Conservation (phyloP, 2,329 filamentous ascomycete genomes). For the Westerdykella sp. region DNA sequence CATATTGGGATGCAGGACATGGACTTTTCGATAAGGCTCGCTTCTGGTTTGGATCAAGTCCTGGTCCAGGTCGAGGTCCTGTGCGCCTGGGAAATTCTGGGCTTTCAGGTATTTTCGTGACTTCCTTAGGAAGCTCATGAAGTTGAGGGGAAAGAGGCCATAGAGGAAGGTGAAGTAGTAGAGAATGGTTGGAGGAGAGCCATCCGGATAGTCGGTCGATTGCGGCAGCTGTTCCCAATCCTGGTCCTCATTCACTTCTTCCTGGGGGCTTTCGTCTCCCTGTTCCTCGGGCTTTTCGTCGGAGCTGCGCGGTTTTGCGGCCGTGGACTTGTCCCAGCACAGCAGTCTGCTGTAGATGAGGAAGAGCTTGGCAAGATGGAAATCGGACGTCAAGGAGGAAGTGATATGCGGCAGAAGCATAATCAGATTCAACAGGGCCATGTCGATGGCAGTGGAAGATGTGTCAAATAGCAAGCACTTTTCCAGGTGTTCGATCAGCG, state of each 20-base stretch:
- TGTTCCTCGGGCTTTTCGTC: conserved; percentile 26
- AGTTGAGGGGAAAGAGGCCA: conserved; percentile 76
- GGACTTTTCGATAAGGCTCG: conserved; percentile 65
- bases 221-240: conserved; percentile 61
- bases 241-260: conserved; percentile 22
- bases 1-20: conserved; percentile 78
- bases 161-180: conserved; percentile 79
- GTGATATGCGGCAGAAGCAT: conserved; percentile 82
- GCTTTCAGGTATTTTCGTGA: conserved; percentile 72
- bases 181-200: conserved; percentile 58
- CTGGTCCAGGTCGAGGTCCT: conserved; percentile 72
- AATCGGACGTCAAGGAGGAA: conserved; percentile 55
- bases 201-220: conserved; percentile 50
- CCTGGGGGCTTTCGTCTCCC: conserved; percentile 35
- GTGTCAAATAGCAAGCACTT: conserved; percentile 71
- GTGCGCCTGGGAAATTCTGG: conserved; percentile 61
- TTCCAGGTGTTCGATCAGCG: conserved; percentile 64
- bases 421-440: conserved; percentile 66
- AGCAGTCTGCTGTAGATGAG: conserved; percentile 73
- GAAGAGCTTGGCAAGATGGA: conserved; percentile 65
- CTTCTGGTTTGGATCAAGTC: conserved; percentile 70
- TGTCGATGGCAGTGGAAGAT: conserved; percentile 68
- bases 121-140: conserved; percentile 79
- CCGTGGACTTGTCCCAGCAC: conserved; percentile 63
- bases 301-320: conserved; percentile 12